Conservation (phyloP, 495 filamentous ascomycete genomes). For the Penicillium argentinense region DNA sequence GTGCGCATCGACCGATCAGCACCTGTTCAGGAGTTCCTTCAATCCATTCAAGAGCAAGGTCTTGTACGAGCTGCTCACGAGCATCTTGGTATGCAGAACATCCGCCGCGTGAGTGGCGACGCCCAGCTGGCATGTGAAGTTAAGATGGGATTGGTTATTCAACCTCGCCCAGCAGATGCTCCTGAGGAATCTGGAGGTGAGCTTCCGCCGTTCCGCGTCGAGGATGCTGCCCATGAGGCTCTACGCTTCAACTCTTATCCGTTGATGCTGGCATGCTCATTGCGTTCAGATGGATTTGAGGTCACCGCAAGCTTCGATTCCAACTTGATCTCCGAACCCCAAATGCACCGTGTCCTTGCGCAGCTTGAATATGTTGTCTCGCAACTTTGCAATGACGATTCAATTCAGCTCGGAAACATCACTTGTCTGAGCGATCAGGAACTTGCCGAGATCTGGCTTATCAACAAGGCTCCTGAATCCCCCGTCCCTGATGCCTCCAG, state of each 20-base stretch:
- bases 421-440: conserved; percentile 1
- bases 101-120: conserved; percentile 8
- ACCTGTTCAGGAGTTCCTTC: conserved; percentile 9
- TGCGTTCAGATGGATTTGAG: conserved; percentile 4
- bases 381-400: conserved; percentile 3
- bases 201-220: conserved; percentile 4
- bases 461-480: background rate
- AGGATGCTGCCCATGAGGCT: conserved; percentile 9
- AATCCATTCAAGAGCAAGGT: conserved; percentile 4
- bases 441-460: conserved; percentile 2
- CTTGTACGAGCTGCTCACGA: conserved; percentile 5
- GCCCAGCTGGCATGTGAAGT: conserved; percentile 11
- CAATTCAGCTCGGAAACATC: conserved; percentile 1
- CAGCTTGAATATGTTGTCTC: conserved; percentile 8
- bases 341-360: conserved; percentile 8
- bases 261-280: conserved; percentile 8
- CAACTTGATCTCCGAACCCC: conserved; percentile 2
- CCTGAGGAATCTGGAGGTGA: background rate
- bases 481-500: background rate
- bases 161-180: conserved; percentile 2
- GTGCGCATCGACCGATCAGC: conserved; percentile 23
- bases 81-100: conserved; percentile 14
- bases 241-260: conserved; percentile 13
- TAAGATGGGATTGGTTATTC: conserved; percentile 10
- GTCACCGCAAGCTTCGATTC: conserved; percentile 11